These are phyloP conservation scores for Lentinus tigrinus DNA, from an alignment of 768 basidiomycete species.

Conservation along the genomic window DNA sequence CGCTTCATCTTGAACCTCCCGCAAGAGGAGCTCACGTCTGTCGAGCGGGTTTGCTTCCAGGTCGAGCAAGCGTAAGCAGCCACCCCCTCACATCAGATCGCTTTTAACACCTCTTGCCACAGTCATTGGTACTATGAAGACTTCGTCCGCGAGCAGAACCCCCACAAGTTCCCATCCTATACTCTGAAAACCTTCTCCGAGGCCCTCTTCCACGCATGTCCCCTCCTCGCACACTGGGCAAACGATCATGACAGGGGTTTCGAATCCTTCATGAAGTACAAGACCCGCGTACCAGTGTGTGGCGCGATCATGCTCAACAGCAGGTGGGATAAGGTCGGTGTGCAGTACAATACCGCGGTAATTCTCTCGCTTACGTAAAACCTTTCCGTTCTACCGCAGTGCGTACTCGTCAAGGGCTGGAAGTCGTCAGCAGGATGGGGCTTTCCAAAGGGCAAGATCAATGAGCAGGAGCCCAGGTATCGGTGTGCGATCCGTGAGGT, in stretches of 20 bases:
- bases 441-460: constrained; percentile 99
- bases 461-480: constrained; percentile 82
- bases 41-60: constrained; percentile 96
- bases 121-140: constrained; percentile 99
- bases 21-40: constrained; percentile 83
- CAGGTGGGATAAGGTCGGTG: constrained; percentile 84
- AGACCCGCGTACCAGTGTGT: constrained; percentile 94
- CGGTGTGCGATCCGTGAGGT: constrained; percentile 94
- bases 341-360: constrained; percentile 1
- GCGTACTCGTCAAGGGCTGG: constrained; percentile 98
- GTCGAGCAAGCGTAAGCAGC: constrained; percentile 93
- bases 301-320: constrained; percentile 95
- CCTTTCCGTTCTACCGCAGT: constrained; percentile 45
- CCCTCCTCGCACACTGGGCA: constrained; percentile 79
- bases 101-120: constrained; percentile 9
- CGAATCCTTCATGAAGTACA: constrained; percentile 92
- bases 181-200: constrained; percentile 92
- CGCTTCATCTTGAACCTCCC: constrained; percentile 97
- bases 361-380: constrained; percentile 13
- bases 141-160: constrained; percentile 90
- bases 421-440: constrained; percentile 96
- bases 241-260: constrained; percentile 85
- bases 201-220: constrained; percentile 84
- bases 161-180: constrained; percentile 74
- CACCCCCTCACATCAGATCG: not conserved